These are phyloP conservation scores for Talaromyces sp. DNA, from an alignment of 2,329 filamentous ascomycete species.

Conservation along the genomic window DNA sequence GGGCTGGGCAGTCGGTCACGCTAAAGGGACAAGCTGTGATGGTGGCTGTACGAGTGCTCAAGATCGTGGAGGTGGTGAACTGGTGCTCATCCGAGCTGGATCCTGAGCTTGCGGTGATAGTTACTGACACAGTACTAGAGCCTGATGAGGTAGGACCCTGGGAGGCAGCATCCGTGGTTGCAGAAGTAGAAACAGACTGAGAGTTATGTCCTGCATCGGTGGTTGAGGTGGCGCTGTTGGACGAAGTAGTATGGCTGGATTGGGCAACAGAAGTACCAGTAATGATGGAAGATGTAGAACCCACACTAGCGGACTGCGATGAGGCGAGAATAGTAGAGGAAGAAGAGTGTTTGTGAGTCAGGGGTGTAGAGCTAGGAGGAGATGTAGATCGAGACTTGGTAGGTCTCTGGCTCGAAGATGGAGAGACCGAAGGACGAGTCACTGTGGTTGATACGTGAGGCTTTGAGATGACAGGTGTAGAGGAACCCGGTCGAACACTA, in stretches of 20 bases:
- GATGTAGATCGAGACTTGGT: no score
- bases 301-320: neutral
- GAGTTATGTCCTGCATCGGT: neutral
- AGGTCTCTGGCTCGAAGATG: neutral
- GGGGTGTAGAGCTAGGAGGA: neutral
- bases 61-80: neutral
- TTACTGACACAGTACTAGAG: neutral
- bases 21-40: slow-evolving; percentile 5
- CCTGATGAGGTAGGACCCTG: neutral
- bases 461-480: no score
- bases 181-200: no score
- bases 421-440: neutral
- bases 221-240: neutral
- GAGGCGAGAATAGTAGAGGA: neutral
- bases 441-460: no score
- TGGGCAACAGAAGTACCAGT: neutral
- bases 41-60: neutral
- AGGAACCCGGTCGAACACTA: no score
- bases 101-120: neutral
- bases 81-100: neutral
- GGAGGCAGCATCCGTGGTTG: neutral
- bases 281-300: neutral
- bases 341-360: neutral
- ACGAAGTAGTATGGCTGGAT: neutral
- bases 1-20: slow-evolving; percentile 1